Base-by-base conservation (phyloP, 2,329 filamentous ascomycete species). In the Pestalotiopsis sp. region DNA sequence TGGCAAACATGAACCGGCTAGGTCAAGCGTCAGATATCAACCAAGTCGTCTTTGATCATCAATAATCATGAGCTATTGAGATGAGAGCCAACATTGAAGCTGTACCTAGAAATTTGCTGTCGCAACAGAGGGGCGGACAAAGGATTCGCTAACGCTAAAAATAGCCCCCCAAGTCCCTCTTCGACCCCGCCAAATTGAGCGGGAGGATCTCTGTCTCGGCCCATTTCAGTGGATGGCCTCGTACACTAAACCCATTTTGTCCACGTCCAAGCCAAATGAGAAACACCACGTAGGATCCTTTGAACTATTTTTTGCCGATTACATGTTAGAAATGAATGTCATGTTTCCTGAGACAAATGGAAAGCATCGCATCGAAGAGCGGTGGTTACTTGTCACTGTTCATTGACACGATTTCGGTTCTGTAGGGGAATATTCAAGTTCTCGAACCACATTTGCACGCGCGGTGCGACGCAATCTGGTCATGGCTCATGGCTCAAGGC, bases 221-320 rank as follows among this genome's bases (percentile, higher is more conserved):
- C 57, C 27, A 31, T 17, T 17, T 36, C 20, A 61, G 59, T 61
- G 58, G 58, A 61, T 31, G 12, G 5, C 39, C 61, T 64, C 61
- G 61, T 64, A 64, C 61, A 64, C 61, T 52, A 64, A 52, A 20
- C 61, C n/a, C 3, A 14, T 38, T 45, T 9, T 25, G 39, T 36
- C 20, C 11, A 23, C 9, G 38, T 23, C n/a, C 11, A 45, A 59
- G 23, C 23, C 57, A n/a, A n/a, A 9, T 27, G 13, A 59, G 20
- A n/a, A 27, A 59, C 17, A n/a, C 25, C 25, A 59, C 57, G 7
- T 27, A 14, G 57, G 23, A 25, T 52, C 31, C 31, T 52, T 17
- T 23, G 41, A 7, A 36, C 9, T 36, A 12, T 59, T 17, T 59
- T 14, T 58, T 11, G n/a, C 3, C 11, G 2, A 36, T 4, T 2